Conservation (phyloP, 352 stramenopile species). For the Phytophthora fragariaefolia region DNA sequence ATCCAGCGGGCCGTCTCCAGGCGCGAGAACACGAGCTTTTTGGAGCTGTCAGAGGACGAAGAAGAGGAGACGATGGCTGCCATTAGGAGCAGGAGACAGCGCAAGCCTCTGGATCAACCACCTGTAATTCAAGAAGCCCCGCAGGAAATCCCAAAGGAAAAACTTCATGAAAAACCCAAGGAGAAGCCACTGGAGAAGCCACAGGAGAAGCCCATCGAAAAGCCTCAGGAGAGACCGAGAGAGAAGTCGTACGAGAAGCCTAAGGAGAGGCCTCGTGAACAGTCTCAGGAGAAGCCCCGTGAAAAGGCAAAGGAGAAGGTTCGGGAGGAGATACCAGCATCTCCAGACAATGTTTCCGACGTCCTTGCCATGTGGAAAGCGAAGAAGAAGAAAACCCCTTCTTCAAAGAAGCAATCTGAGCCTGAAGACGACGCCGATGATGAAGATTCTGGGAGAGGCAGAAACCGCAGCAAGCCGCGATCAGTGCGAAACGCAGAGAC, state of each 20-base stretch:
- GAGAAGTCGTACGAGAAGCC: conserved; percentile 10
- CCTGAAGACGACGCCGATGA: conserved; percentile 18
- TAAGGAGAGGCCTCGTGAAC: conserved; percentile 5
- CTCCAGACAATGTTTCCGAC: conserved; percentile 49
- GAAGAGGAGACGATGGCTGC: conserved; percentile 37
- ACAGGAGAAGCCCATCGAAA: conserved; percentile 7
- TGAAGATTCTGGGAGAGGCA: conserved; percentile 23
- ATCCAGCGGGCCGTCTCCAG: conserved; percentile 36
- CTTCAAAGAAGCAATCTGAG: conserved; percentile 14
- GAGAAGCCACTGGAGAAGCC: conserved; percentile 6
- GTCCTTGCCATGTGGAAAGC: conserved; percentile 53
- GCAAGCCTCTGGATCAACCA: conserved; percentile 24
- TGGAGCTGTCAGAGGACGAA: conserved; percentile 36
- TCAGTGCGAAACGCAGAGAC: conserved; percentile 23
- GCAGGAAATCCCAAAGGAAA: conserved; percentile 16
- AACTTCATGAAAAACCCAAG: conserved; percentile 5
- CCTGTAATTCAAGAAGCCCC: conserved; percentile 23
- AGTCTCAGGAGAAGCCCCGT: conserved; percentile 14
- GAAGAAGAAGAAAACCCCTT: conserved; percentile 48
- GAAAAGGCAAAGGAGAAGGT: conserved; percentile 3
- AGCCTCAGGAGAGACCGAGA: background rate
- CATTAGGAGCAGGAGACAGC: conserved; percentile 36
- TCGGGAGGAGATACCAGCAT: conserved; percentile 21
- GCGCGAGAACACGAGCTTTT: conserved; percentile 27
- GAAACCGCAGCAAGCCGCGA: conserved; percentile 10